Evolutionary conservation across 331 rosid species (phyloP).

Genomic region (Spiraea crenata): DNA sequence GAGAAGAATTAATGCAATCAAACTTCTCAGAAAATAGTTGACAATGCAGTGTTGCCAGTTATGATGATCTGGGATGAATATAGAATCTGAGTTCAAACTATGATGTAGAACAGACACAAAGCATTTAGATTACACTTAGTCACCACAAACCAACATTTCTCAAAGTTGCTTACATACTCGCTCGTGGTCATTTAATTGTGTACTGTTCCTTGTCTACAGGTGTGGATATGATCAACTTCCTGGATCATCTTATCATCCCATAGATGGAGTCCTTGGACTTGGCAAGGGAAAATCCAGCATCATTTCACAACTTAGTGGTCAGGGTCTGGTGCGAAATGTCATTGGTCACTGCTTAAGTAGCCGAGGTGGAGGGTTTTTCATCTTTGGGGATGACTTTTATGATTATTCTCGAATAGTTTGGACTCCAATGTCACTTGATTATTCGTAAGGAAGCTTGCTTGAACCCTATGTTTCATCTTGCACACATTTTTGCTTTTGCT

Average conservation of each 20-base stretch:
- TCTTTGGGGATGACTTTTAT: constrained; percentile 64
- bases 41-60: not conserved
- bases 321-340: constrained; percentile 62
- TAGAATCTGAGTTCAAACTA: not conserved
- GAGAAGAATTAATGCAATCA: not conserved
- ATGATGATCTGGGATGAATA: not conserved
- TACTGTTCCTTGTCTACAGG: constrained; percentile 35
- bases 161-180: not conserved
- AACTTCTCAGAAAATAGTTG: not conserved
- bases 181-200: constrained; percentile 5
- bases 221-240: constrained; percentile 89
- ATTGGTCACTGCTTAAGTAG: constrained; percentile 79
- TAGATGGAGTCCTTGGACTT: constrained; percentile 88
- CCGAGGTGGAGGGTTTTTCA: constrained; percentile 84
- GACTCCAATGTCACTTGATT: constrained; percentile 64
- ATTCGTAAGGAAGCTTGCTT: constrained; percentile 42
- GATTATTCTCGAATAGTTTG: constrained; percentile 61
- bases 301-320: constrained; percentile 69
- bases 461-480: constrained; percentile 5
- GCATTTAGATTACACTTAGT: not conserved
- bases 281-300: constrained; percentile 81
- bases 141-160: not conserved
- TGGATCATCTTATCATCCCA: constrained; percentile 58
- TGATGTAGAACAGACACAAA: not conserved
- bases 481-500: not conserved